Percentiles rank a stretch among this genome's conserved stretches.
Evolutionary conservation across 2,329 filamentous ascomycete species (phyloP).

Genomic region (Aureobasidium sp.): DNA sequence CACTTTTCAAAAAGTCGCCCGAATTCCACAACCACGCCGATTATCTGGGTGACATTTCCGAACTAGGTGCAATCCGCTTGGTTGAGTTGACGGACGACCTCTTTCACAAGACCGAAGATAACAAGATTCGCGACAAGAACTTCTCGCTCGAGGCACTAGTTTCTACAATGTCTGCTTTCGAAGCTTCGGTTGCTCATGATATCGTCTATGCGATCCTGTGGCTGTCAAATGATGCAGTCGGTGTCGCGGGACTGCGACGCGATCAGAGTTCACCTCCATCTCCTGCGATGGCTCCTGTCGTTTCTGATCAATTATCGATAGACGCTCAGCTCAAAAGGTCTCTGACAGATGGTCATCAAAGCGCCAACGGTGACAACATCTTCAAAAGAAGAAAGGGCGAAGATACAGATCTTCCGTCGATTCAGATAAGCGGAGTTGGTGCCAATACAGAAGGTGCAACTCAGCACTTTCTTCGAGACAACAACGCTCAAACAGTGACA

Average conservation of each 20-base stretch:
- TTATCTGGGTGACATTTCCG: background rate
- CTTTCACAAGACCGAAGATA: slow-evolving; percentile 7
- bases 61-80: slow-evolving; percentile 3
- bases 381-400: slow-evolving; percentile 4
- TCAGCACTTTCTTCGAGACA: background rate
- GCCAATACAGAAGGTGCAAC: background rate
- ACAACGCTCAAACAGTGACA: background rate
- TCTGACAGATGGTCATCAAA: background rate
- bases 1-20: background rate
- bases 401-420: background rate
- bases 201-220: slow-evolving; percentile 16
- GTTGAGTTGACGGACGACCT: slow-evolving; percentile 7
- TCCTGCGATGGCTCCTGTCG: background rate
- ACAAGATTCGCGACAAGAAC: background rate
- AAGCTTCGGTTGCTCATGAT: slow-evolving; percentile 12
- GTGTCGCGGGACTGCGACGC: background rate
- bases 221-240: slow-evolving; percentile 15
- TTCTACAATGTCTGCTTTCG: slow-evolving; percentile 9
- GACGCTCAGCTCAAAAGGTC: background rate
- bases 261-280: background rate
- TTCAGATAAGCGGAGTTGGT: background rate
- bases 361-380: background rate
- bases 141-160: slow-evolving; percentile 5
- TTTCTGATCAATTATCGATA: background rate
- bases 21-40: slow-evolving; percentile 4